Base-by-base conservation (phyloP, 805 yeast genomes). In the Candida sanyiensis region DNA sequence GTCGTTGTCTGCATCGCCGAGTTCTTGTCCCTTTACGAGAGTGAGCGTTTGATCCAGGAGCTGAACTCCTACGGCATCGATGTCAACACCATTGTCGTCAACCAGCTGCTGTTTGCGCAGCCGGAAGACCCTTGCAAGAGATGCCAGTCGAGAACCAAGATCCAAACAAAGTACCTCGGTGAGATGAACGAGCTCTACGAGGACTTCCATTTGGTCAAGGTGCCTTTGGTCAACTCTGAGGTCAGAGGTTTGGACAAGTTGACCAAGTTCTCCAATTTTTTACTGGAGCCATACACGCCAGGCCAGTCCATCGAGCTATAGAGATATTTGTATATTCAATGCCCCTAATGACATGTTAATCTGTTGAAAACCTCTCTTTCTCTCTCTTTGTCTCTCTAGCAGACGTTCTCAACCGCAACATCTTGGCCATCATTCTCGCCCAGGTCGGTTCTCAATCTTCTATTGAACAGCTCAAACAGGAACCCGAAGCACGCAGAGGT, bases 1-100 rank as follows among this genome's bases (percentile, higher is more conserved):
- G 84, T 93, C 23, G 93, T 97, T 66, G 98, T 93, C 31, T 93
- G 99, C 65, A 93, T 93, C 49, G 87, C 97, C 35, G 99, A 93
- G 67, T 93, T 93, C 64, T 72, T 93, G 57, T 89, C 97, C 2
- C 70, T 93, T 34, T 93, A 93, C 63, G 99, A 93, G 64, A 90
- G 97, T 15, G 99, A 93, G 67, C 80, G 99, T 66, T 77, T 93
- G 80, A 85, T 93, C 50, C 99, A 93, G 67, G 99, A 93, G 61
- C 75, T 93, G 60, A 83, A 88, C 64, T 79, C 90, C 39, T 93
- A 86, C 64, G 84, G 88, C 49, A 93, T 93, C 82, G 99, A 93
- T 62, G 96, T 94, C 46, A 90, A 88, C 63, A 83, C 96, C 27
- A 93, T 93, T 55, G 89, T 93, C 46, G 95, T 94, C 38, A 93